These are phyloP conservation scores for Sordaria brevicollis DNA, from an alignment of 495 filamentous ascomycete genomes.

Conservation along the genomic window DNA sequence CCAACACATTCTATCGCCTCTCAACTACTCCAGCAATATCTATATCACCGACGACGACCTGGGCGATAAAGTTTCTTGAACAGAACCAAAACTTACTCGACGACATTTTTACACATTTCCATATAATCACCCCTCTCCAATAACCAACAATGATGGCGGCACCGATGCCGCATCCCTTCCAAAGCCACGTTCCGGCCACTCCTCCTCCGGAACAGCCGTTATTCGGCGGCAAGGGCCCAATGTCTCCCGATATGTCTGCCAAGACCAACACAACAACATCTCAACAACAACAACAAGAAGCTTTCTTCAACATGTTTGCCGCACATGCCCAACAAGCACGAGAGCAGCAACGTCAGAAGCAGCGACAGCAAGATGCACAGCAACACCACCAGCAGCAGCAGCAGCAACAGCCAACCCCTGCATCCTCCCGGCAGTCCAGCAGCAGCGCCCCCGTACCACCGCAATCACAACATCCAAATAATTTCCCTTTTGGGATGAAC, in stretches of 20 bases:
- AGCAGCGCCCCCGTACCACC: not conserved
- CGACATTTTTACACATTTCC: not conserved
- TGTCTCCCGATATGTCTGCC: constrained; percentile 3
- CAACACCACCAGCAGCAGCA: not conserved
- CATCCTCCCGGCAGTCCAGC: not conserved
- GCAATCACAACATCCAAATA: not conserved
- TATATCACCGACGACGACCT: not conserved
- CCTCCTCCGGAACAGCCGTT: constrained; percentile 21
- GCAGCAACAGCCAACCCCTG: not conserved
- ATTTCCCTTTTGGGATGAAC: not conserved
- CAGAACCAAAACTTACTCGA: not conserved
- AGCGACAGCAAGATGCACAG: not conserved
- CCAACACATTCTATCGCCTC: not conserved
- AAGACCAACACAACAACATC: not conserved
- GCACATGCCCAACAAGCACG: not conserved
- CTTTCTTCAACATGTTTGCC: not conserved
- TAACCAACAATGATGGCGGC: constrained; percentile 10
- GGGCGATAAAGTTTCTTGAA: not conserved
- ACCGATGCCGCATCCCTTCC: constrained; percentile 15
- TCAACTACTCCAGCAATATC: not conserved
- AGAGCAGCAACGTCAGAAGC: not conserved
- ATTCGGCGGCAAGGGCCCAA: constrained; percentile 10
- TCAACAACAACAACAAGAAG: not conserved
- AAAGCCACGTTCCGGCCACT: constrained; percentile 16
- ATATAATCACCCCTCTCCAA: not conserved